Conservation (phyloP, 1,139 yeast species). For the Saccharomyces pastorianus region DNA sequence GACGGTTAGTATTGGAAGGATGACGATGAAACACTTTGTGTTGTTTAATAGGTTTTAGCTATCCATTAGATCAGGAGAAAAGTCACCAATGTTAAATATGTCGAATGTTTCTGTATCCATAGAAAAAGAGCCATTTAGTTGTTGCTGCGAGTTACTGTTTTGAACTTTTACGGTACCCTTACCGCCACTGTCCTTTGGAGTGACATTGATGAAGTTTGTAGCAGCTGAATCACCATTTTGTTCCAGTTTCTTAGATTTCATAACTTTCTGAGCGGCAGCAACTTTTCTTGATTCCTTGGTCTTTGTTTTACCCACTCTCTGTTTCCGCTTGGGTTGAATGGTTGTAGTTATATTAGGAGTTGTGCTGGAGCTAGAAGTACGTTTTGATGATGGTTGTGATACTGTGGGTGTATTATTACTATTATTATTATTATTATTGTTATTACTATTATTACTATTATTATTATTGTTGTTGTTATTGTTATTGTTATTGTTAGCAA, state of each 20-base stretch:
- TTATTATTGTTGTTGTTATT: no score
- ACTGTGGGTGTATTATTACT: not conserved
- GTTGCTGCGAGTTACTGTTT: not conserved
- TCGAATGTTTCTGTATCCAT: not conserved
- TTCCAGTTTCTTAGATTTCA: not conserved
- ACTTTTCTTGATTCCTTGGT: not conserved
- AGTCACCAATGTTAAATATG: not conserved
- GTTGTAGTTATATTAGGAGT: not conserved
- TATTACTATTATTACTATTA: no score
- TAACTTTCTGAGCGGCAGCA: not conserved
- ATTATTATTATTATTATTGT: not conserved
- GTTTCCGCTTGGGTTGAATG: not conserved
- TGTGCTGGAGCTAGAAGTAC: not conserved
- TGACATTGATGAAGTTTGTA: not conserved
- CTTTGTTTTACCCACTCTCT: not conserved
- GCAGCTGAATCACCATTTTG: not conserved
- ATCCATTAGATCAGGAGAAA: not conserved
- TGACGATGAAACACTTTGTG: not conserved
- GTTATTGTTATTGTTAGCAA: no score
- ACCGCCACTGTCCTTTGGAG: not conserved
- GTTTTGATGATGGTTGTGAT: not conserved
- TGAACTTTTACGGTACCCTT: not conserved
- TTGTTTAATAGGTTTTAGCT: not conserved
- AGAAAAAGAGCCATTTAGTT: not conserved
- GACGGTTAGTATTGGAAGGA: not conserved